Conservation (phyloP, 2,329 filamentous ascomycete species). For the Xylariaceae sp. region DNA sequence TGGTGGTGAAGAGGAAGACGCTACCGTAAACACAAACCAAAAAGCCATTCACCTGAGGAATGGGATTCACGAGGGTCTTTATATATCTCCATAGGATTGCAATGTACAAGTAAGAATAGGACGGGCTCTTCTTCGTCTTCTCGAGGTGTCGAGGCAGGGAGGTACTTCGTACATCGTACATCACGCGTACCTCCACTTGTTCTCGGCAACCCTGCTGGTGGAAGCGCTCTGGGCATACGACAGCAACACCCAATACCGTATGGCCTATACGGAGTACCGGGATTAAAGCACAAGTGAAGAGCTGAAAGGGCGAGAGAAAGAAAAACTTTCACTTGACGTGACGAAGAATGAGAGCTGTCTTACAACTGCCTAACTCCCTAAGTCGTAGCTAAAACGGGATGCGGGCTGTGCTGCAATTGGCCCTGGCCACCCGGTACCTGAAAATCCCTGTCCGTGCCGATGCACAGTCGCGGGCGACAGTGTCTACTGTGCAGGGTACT, state of each 20-base stretch:
- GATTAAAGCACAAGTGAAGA: background rate
- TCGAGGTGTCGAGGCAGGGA: background rate
- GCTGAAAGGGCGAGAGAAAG: background rate
- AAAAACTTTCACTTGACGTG: conserved; percentile 20
- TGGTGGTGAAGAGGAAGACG: background rate
- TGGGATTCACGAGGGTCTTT: conserved; percentile 14
- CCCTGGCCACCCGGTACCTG: conserved; percentile 29
- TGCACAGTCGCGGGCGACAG: background rate
- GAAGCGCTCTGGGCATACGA: conserved; percentile 5
- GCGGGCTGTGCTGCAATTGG: conserved; percentile 28
- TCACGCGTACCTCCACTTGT: background rate
- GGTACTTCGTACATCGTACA: background rate
- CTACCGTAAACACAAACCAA: conserved; percentile 2
- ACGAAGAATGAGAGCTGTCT: conserved; percentile 22
- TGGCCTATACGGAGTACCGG: conserved; percentile 12
- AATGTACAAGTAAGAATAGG: background rate
- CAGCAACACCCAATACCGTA: conserved; percentile 13
- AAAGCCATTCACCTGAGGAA: conserved; percentile 1
- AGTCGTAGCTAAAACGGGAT: conserved; percentile 24
- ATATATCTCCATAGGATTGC: conserved; percentile 10
- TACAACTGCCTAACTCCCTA: conserved; percentile 22
- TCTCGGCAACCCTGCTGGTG: conserved; percentile 13
- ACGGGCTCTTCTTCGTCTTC: background rate
- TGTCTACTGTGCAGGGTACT: background rate
- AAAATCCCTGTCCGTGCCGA: conserved; percentile 15